Percentiles rank a stretch among this genome's conserved stretches.
phyloP scores from a whole-genome alignment of 495 filamentous ascomycete species.

The Neurospora tetraspora region DNA sequence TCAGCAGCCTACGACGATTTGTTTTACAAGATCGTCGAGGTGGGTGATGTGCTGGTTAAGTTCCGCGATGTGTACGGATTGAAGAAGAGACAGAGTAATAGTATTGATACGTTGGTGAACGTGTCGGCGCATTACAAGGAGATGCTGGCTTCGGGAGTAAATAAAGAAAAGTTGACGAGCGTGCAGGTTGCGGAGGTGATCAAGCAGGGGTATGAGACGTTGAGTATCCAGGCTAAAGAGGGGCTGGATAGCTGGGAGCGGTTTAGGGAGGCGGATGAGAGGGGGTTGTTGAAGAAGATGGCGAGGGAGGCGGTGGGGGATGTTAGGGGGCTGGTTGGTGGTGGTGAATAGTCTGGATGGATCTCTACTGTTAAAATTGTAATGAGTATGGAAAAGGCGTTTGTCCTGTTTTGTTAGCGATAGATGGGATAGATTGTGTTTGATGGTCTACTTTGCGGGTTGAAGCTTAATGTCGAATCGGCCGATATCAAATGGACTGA shows the following conservation, averaged over 20 bases:
- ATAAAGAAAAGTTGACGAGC: conserved; percentile 54
- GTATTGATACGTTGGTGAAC: conserved; percentile 73
- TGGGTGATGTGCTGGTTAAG: conserved; percentile 70
- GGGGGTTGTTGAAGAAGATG: conserved; percentile 73
- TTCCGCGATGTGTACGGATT: conserved; percentile 69
- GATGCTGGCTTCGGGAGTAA: conserved; percentile 51
- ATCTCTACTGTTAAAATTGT: neutral
- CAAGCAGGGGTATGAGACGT: conserved; percentile 88
- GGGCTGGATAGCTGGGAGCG: conserved; percentile 71
- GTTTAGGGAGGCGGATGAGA: conserved; percentile 69
- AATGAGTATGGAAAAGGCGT: neutral
- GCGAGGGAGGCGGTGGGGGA: conserved; percentile 66
- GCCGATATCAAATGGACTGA: neutral
- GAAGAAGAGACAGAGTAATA: conserved; percentile 42
- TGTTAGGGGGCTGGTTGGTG: conserved; percentile 40
- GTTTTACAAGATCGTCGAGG: conserved; percentile 96
- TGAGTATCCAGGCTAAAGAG: conserved; percentile 77
- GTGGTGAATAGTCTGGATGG: conserved; percentile 4
- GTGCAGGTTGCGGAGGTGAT: conserved; percentile 82
- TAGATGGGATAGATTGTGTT: neutral
- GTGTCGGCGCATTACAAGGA: conserved; percentile 82
- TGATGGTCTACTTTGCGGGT: neutral
- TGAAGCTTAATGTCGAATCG: neutral
- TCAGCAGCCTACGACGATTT: conserved; percentile 86
- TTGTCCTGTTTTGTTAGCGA: neutral